Base-by-base conservation (phyloP, 148 eudicot genomes). In the Gaultheria prostrata region DNA sequence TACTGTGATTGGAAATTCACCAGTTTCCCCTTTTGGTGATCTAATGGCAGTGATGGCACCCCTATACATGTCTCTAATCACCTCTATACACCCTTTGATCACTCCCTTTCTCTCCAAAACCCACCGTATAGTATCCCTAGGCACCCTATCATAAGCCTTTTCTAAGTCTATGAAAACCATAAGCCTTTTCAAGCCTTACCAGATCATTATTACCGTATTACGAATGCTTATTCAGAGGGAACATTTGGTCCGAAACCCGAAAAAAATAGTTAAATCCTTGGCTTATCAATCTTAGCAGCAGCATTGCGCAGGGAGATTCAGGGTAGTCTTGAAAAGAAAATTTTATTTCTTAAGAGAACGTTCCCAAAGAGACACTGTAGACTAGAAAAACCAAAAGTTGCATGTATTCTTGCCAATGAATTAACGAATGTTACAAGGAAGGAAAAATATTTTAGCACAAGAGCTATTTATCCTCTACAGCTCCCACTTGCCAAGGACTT, bases 401-500 rank as follows among this genome's bases (percentile, higher is more conserved):
- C n/a, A 77, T 14, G 4, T n/a, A 13, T 51, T 77, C 26, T 46
- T 1, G 83, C 14, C 46, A 20, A 69, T 18, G 61, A 69, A 49
- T 61, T 57, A 50, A 80, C 48, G 76, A 39, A 61, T 24, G 39
- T 13, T 21, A 35, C 28, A 4, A 76, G 57, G 17, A 50, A 33
- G 14, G 65, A 8, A 7, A 18, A 54, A 56, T 33, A 20, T 28
- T 11, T 3, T 11, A 30, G 49, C 28, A 18, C 28, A 20, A 35
- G 49, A 69, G 63, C 30, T 50, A 61, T 11, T 65, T 65, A 10
- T 57, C 12, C 33, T 18, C 45, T 56, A 71, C 78, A 86, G n/a
- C 65, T 45, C 17, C 57, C 30, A 33, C 65, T 18, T 57, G 32
- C 82, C 70, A 83, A 80, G 69, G 57, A 89, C 94, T 87, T 83